phyloP scores from a whole-genome alignment of 441 rosid genomes.

The Mallotus repandus region DNA sequence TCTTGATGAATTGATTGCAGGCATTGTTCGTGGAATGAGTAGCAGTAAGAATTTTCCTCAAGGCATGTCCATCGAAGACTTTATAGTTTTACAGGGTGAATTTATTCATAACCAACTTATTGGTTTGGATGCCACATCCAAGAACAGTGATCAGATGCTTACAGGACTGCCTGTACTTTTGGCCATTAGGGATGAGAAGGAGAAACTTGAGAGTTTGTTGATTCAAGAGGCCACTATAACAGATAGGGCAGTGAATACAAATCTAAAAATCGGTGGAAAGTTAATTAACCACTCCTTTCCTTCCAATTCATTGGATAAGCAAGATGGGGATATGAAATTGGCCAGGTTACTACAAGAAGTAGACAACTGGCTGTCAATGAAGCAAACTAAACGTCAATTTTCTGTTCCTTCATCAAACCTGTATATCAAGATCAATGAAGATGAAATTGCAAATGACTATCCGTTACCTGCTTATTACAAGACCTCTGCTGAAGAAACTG shows the following conservation, averaged over 20 bases:
- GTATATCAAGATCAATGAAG: constrained; percentile 73
- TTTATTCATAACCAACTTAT: constrained; percentile 71
- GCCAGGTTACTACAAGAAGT: constrained; percentile 63
- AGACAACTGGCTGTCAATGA: constrained; percentile 54
- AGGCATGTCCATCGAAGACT: constrained; percentile 54
- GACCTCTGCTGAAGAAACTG: constrained; percentile 53
- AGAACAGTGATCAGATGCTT: constrained; percentile 43
- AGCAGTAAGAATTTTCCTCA: constrained; percentile 55
- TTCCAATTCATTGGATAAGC: constrained; percentile 30
- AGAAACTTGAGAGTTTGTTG: constrained; percentile 30
- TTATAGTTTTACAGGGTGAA: constrained; percentile 70
- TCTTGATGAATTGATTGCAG: constrained; percentile 73
- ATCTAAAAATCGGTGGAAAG: constrained; percentile 30
- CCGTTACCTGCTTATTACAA: constrained; percentile 78
- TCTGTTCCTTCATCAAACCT: constrained; percentile 42
- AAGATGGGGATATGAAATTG: constrained; percentile 51
- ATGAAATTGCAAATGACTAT: constrained; percentile 81
- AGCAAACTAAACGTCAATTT: constrained; percentile 42
- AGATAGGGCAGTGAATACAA: constrained; percentile 22
- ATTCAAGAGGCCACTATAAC: constrained; percentile 25
- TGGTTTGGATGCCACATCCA: constrained; percentile 69
- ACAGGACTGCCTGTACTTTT: constrained; percentile 55
- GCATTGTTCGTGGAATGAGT: constrained; percentile 63
- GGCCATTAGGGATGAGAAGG: constrained; percentile 53
- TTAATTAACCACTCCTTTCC: constrained; percentile 22